phyloP scores from a whole-genome alignment of 73 alveolate species.

The Paramecium octaurelia region DNA sequence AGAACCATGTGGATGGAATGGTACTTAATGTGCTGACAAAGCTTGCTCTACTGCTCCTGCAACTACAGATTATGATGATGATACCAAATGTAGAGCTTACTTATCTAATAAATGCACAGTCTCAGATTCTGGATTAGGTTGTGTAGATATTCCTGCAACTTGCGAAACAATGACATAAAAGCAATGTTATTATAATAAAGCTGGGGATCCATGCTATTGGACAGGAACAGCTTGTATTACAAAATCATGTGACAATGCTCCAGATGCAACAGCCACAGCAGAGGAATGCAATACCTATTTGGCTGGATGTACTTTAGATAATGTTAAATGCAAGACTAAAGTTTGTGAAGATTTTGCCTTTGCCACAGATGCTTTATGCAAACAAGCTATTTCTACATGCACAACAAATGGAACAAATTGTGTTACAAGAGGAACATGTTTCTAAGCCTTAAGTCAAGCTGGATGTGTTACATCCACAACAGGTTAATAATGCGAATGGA shows the following conservation, averaged over 20 bases:
- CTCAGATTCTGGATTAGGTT: not conserved
- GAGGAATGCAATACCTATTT: not conserved
- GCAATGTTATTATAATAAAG: not conserved
- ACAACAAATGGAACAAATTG: slow-evolving; percentile 28
- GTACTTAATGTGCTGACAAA: not conserved
- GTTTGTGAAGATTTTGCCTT: not conserved
- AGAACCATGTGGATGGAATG: not conserved
- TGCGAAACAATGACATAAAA: not conserved
- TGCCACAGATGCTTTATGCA: not conserved
- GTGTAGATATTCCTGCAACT: not conserved
- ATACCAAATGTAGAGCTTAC: not conserved
- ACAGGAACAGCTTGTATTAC: not conserved
- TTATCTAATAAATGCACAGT: not conserved
- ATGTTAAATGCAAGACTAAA: not conserved
- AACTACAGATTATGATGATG: not conserved
- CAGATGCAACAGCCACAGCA: not conserved
- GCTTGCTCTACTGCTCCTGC: not conserved
- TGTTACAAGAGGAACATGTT: slow-evolving; percentile 38
- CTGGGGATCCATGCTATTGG: not conserved
- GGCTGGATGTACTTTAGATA: not conserved
- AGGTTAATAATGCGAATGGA: not conserved
- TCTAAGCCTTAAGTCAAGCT: not conserved
- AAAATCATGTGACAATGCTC: not conserved
- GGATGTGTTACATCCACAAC: not conserved
- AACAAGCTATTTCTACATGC: not conserved